Evolutionary conservation across 2,329 filamentous ascomycete species (phyloP).

Genomic region (Corinectria fuckeliana): DNA sequence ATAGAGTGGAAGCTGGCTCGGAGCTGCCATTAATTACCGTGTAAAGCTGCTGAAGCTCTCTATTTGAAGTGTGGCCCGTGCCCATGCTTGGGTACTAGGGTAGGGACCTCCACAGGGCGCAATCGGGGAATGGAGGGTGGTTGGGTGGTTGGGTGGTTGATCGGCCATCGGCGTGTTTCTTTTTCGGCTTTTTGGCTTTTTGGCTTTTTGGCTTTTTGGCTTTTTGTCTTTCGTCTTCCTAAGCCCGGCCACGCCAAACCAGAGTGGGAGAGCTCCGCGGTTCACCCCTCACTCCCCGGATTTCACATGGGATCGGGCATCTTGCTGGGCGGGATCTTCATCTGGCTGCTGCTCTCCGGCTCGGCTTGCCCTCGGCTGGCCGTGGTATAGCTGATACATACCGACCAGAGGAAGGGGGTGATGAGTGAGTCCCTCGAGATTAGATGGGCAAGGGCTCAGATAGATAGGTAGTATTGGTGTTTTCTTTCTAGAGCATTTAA

Average conservation of each 20-base stretch:
- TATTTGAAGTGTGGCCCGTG: constrained; percentile 7
- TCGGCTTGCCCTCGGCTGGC: constrained; percentile 8
- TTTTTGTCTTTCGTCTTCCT: neutral
- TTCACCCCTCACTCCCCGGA: neutral
- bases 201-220: neutral
- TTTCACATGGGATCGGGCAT: constrained; percentile 17
- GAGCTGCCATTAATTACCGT: neutral
- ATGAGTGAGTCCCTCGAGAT: neutral
- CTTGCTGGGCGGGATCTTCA: neutral
- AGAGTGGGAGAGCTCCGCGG: too few species aligned
- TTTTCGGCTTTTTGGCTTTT: neutral
- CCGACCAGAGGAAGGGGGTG: neutral
- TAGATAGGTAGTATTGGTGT: too few species aligned
- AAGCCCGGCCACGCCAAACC: too few species aligned
- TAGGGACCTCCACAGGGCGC: too few species aligned
- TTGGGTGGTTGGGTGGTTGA: constrained; percentile 1
- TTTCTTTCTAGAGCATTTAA: neutral
- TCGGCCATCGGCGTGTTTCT: neutral
- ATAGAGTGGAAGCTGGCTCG: too few species aligned
- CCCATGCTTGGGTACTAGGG: too few species aligned
- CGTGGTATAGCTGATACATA: neutral
- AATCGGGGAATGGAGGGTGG: neutral
- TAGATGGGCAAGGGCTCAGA: neutral
- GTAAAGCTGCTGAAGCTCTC: neutral
- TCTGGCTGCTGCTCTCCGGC: neutral